Evolutionary conservation across 2,329 filamentous ascomycete genomes (phyloP).

Genomic region (Xylariaceae sp.): DNA sequence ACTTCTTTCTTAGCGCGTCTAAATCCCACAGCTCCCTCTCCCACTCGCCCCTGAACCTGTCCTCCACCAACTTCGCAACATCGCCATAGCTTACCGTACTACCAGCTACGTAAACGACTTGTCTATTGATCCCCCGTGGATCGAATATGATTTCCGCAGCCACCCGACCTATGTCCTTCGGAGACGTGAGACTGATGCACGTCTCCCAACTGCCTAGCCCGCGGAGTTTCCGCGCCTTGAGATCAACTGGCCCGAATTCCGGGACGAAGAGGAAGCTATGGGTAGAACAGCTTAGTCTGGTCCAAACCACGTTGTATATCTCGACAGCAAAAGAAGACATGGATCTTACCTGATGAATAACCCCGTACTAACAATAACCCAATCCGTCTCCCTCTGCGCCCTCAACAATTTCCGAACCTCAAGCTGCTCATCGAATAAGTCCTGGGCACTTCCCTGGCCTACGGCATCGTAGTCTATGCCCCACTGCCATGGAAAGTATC

Average conservation of each 20-base stretch:
- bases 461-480: constrained; percentile 69
- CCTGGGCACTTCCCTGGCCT: constrained; percentile 56
- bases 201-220: constrained; percentile 63
- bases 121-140: constrained; percentile 30
- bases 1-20: constrained; percentile 38
- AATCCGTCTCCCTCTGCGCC: constrained; percentile 46
- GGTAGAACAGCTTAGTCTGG: background rate
- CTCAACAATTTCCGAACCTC: constrained; percentile 54
- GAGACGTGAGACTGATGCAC: constrained; percentile 59
- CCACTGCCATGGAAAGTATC: constrained; percentile 72
- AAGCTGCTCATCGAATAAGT: constrained; percentile 67
- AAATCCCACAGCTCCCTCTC: constrained; percentile 43
- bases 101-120: constrained; percentile 50
- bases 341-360: constrained; percentile 47
- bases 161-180: constrained; percentile 61
- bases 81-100: constrained; percentile 52
- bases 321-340: background rate
- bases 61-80: constrained; percentile 48
- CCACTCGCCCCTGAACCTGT: constrained; percentile 39
- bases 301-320: background rate
- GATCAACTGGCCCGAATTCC: constrained; percentile 61
- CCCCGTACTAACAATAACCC: constrained; percentile 67
- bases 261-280: constrained; percentile 66
- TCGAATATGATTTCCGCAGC: constrained; percentile 55
- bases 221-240: constrained; percentile 40